Evolutionary conservation across 2,329 filamentous ascomycete genomes (phyloP).

Genomic region (Rhynchosporium graminicola): DNA sequence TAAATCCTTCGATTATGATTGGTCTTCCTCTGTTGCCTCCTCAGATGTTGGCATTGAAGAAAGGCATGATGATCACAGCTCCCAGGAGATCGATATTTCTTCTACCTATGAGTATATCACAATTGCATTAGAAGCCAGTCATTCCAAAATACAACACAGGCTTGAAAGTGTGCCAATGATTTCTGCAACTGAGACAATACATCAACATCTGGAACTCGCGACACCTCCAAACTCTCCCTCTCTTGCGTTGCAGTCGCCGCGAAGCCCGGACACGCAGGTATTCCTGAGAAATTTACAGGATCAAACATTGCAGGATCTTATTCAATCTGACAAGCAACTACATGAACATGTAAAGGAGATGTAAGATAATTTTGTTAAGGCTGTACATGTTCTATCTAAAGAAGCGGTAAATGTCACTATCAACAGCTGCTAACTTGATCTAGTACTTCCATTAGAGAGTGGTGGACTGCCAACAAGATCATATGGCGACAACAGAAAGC

Average conservation of each 20-base stretch:
- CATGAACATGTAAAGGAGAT: neutral
- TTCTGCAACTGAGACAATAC: neutral
- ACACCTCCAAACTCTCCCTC: neutral
- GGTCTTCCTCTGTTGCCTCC: slow-evolving; percentile 1
- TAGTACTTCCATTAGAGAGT: neutral
- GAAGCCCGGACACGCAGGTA: neutral
- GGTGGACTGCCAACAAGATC: neutral
- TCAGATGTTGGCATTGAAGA: neutral
- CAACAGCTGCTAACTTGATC: neutral
- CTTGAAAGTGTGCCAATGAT: neutral
- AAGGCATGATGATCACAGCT: neutral
- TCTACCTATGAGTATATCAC: neutral
- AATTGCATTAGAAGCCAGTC: neutral
- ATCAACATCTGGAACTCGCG: neutral
- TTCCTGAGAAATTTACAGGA: neutral
- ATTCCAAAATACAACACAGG: neutral
- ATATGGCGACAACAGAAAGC: neutral
- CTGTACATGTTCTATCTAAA: neutral
- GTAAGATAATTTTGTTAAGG: neutral
- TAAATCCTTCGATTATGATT: neutral
- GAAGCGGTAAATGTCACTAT: neutral
- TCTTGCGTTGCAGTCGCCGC: neutral
- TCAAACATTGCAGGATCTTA: neutral
- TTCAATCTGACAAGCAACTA: neutral
- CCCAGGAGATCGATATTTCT: neutral